These are phyloP conservation scores for Periconia sp. DNA, from an alignment of 2,329 filamentous ascomycete species.

Conservation along the genomic window DNA sequence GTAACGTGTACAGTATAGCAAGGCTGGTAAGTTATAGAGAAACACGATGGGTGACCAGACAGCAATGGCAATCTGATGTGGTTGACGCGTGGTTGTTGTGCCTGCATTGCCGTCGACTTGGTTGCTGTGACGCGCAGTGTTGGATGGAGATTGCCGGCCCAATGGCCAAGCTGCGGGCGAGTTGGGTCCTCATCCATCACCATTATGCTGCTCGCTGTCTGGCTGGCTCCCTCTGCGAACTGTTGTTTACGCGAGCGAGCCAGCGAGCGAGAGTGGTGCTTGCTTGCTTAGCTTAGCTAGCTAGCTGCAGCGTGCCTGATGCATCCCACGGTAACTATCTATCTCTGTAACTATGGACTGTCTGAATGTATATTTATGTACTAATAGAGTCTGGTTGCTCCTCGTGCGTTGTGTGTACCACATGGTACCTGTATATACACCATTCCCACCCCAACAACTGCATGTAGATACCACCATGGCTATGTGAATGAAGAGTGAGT, in stretches of 20 bases:
- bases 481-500: too few relatives aligned
- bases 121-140: slow-evolving; percentile 21
- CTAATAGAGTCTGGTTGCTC: too few relatives aligned
- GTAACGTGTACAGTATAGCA: too few relatives aligned
- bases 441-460: too few relatives aligned
- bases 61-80: background rate
- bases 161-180: slow-evolving; percentile 7
- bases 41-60: background rate
- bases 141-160: slow-evolving; percentile 13
- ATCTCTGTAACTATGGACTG: too few relatives aligned
- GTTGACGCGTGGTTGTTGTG: background rate
- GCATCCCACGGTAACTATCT: too few relatives aligned
- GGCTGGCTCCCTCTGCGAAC: background rate
- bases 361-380: too few relatives aligned
- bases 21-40: background rate
- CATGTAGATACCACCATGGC: too few relatives aligned
- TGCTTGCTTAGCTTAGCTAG: too few relatives aligned
- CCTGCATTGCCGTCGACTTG: slow-evolving; percentile 18
- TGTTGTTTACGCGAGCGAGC: background rate
- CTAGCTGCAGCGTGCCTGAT: background rate
- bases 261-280: too few relatives aligned
- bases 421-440: too few relatives aligned
- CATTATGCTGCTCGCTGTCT: background rate
- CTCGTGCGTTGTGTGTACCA: too few relatives aligned
- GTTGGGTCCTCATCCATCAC: background rate